These are phyloP conservation scores for Pleoardoris graminearum DNA, from an alignment of 2,329 filamentous ascomycete species.

Conservation along the genomic window DNA sequence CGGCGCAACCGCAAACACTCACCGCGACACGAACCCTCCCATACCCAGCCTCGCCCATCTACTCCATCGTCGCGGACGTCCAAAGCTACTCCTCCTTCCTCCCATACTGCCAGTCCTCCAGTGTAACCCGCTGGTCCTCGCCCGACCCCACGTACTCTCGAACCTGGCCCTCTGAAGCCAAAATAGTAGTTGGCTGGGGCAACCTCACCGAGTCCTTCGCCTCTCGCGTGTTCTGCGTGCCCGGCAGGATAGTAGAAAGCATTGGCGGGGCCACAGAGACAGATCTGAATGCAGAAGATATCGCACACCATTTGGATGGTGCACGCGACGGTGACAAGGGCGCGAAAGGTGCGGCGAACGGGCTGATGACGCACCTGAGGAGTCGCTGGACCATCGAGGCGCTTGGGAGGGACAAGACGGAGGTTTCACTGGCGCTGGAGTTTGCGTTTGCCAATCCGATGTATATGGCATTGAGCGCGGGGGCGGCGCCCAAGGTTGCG, in stretches of 20 bases:
- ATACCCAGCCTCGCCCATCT: constrained; percentile 72
- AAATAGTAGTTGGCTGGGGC: constrained; percentile 83
- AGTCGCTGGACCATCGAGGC: constrained; percentile 69
- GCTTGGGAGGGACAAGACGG: constrained; percentile 59
- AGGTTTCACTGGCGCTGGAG: constrained; percentile 74
- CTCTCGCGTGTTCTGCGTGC: constrained; percentile 76
- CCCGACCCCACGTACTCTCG: constrained; percentile 54
- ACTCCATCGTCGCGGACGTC: constrained; percentile 85
- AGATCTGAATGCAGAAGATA: constrained; percentile 47
- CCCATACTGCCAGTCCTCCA: constrained; percentile 82
- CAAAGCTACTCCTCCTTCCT: constrained; percentile 79
- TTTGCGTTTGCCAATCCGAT: constrained; percentile 89
- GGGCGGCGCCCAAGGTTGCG: constrained; percentile 82
- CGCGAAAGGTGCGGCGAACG: constrained; percentile 12
- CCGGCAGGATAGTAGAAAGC: constrained; percentile 73
- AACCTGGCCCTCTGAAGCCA: constrained; percentile 72
- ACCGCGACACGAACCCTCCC: constrained; percentile 75
- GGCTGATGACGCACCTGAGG: constrained; percentile 67
- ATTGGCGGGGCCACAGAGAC: constrained; percentile 63
- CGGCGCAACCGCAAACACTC: constrained; percentile 61
- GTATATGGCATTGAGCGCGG: constrained; percentile 78
- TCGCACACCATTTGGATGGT: constrained; percentile 49
- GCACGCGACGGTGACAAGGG: neutral
- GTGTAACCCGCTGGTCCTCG: constrained; percentile 73
- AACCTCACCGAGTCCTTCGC: constrained; percentile 83